Base-by-base conservation (phyloP, 192 early-diverging fungal genomes). In the Funneliformis mosseae region DNA sequence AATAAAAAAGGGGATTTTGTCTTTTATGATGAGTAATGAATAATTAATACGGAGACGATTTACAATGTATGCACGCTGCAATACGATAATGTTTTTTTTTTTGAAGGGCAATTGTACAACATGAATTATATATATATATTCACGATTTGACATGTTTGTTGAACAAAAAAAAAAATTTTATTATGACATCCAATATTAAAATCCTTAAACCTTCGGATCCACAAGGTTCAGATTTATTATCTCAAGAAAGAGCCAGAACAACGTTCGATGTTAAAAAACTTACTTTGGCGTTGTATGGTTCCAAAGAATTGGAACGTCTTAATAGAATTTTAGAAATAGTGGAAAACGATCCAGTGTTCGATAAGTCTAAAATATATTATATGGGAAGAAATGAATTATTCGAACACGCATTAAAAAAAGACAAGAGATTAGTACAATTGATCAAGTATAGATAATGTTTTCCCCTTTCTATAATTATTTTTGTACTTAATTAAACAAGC, bases 311-410 rank as follows among this genome's bases (percentile, higher is more conserved):
- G 12, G 81, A 84, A 7, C 85, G 85, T 50, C 79, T 88, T 77
- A 78, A 87, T 80, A 91, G 89, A 79, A 82, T 95, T 8, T 85
- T 92, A 21, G 76, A 83, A 11, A 79, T 94, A 18, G 79, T 95
- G 67, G 88, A 91, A 45, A 88, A 86, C 50, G 94, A 96, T 81
- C 90, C 92, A 6, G 90, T 88, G 12, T 94, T 96, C 80, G 88
- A 90, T 74, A 88, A 94, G 83, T 90, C 88, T 16, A 80, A 93
- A 48, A 85, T 89, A 72, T 94, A 93, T 83, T 95, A 88, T 79
- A 84, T 90, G 82, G 91, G 92, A 75, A 90, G 95, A 63, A 82
- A 85, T 21, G 93, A 95, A n/a, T 86, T 87, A 46, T 88, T 95
- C 80, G 82, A 88, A 42, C 82, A 87, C 73, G 88, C 92, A 68